Percentiles rank a stretch among this genome's conserved stretches.
Evolutionary conservation across 176 grass and related monocot species (phyloP).

Genomic region (Paspalum notatum): DNA sequence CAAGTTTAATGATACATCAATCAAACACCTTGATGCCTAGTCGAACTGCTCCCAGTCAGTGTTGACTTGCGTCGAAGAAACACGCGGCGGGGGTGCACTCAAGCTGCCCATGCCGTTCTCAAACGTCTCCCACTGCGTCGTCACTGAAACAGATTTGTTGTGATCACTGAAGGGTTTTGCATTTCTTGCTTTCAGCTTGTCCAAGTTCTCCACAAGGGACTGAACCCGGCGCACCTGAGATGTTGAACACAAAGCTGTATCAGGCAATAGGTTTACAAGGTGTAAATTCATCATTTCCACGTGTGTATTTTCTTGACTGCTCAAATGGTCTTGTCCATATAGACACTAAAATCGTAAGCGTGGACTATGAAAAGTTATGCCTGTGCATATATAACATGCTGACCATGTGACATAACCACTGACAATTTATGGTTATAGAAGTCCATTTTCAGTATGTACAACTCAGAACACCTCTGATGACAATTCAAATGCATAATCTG

Average conservation of each 20-base stretch:
- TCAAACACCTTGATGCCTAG: constrained; percentile 29
- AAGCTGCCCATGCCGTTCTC: constrained; percentile 71
- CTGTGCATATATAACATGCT: not conserved
- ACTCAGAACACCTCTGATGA: not conserved
- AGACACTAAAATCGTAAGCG: not conserved
- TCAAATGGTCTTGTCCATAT: not conserved
- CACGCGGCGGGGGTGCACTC: constrained; percentile 53
- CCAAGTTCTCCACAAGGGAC: constrained; percentile 60
- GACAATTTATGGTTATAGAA: not conserved
- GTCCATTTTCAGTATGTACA: not conserved
- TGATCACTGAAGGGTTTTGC: constrained; percentile 55
- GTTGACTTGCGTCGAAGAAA: constrained; percentile 48
- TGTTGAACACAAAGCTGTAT: not conserved
- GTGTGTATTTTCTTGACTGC: not conserved
- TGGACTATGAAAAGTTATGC: not conserved
- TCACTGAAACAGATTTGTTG: constrained; percentile 55
- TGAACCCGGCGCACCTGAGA: constrained; percentile 67
- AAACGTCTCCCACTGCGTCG: constrained; percentile 72
- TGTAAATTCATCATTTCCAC: not conserved
- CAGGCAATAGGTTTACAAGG: not conserved
- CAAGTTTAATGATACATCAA: constrained; percentile 38
- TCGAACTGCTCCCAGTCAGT: constrained; percentile 75
- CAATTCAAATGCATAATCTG: not conserved
- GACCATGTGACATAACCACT: not conserved
- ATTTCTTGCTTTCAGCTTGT: constrained; percentile 76